These are phyloP conservation scores for Tolypocladium tundrense DNA, from an alignment of 2,329 filamentous ascomycete species.

Conservation along the genomic window DNA sequence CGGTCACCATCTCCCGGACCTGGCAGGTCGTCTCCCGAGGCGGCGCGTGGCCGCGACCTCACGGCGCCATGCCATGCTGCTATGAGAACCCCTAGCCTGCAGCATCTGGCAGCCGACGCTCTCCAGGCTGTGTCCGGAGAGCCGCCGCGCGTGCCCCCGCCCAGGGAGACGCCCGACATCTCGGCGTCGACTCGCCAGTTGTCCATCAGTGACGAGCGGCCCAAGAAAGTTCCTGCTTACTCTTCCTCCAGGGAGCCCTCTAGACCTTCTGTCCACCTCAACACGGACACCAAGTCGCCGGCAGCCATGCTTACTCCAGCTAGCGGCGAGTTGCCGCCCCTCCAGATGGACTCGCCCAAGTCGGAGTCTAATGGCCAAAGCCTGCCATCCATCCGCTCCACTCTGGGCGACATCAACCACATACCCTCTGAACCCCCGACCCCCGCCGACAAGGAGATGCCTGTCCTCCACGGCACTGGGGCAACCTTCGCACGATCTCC, in stretches of 20 bases:
- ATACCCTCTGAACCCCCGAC: slow-evolving; percentile 18
- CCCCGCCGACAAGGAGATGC: slow-evolving; percentile 21
- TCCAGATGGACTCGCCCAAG: slow-evolving; percentile 25
- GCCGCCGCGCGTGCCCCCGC: slow-evolving; percentile 4
- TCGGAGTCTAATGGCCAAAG: slow-evolving; percentile 23
- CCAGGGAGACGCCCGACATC: slow-evolving; percentile 16
- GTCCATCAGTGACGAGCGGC: slow-evolving; percentile 22
- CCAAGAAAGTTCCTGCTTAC: slow-evolving; percentile 4
- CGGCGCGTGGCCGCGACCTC: neutral
- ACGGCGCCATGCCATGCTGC: neutral
- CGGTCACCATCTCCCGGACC: neutral
- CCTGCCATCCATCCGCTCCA: slow-evolving; percentile 28
- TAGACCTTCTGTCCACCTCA: slow-evolving; percentile 4
- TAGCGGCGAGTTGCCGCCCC: slow-evolving; percentile 23
- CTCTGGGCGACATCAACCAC: slow-evolving; percentile 23
- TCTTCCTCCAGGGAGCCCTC: slow-evolving; percentile 1
- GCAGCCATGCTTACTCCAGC: slow-evolving; percentile 11
- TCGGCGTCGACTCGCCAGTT: slow-evolving; percentile 18
- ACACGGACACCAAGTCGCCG: slow-evolving; percentile 12
- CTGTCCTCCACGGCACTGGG: slow-evolving; percentile 11
- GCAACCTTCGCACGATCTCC: slow-evolving; percentile 24
- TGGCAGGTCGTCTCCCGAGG: neutral
- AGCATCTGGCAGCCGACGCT: slow-evolving; percentile 21
- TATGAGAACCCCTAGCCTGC: slow-evolving; percentile 12
- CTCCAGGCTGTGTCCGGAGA: slow-evolving; percentile 16